phyloP scores from a whole-genome alignment of 495 filamentous ascomycete species.

The Penicillium bialowiezense region DNA sequence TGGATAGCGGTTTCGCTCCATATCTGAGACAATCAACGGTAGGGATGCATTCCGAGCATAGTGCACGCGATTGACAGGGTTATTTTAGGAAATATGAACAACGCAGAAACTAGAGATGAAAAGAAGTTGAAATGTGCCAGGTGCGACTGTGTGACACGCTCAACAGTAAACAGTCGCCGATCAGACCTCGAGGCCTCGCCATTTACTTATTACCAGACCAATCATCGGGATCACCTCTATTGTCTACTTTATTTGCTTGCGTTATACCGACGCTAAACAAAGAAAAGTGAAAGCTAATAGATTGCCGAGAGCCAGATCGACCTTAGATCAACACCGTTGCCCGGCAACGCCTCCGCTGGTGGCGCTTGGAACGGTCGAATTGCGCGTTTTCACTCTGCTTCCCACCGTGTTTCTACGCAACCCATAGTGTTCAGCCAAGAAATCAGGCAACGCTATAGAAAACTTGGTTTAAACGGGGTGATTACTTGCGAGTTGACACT shows the following conservation, averaged over 20 bases:
- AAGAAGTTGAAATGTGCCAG: neutral
- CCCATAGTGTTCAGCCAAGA: neutral
- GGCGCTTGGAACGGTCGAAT: neutral
- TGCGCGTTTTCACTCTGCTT: neutral
- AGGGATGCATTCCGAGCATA: constrained; percentile 29
- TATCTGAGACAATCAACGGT: constrained; percentile 30
- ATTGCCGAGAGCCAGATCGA: constrained; percentile 13
- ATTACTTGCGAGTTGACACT: too few relatives aligned
- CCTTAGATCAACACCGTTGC: neutral
- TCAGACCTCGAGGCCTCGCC: neutral
- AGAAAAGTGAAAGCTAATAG: constrained; percentile 14
- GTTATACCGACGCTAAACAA: constrained; percentile 15
- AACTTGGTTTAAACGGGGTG: too few relatives aligned
- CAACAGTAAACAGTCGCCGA: constrained; percentile 2
- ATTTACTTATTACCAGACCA: constrained; percentile 1
- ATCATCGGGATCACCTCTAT: neutral
- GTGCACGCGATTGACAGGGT: constrained; percentile 20
- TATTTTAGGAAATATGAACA: constrained; percentile 7
- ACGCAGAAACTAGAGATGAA: neutral
- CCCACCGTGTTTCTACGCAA: neutral
- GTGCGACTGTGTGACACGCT: neutral
- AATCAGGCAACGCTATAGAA: neutral
- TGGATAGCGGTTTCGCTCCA: constrained; percentile 18
- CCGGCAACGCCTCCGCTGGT: neutral
- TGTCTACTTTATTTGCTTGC: constrained; percentile 2